Percentiles rank a stretch among this genome's conserved stretches.
Evolutionary conservation across 176 grass and related monocot genomes (phyloP).

Genomic region (Aechmea fasciata): DNA sequence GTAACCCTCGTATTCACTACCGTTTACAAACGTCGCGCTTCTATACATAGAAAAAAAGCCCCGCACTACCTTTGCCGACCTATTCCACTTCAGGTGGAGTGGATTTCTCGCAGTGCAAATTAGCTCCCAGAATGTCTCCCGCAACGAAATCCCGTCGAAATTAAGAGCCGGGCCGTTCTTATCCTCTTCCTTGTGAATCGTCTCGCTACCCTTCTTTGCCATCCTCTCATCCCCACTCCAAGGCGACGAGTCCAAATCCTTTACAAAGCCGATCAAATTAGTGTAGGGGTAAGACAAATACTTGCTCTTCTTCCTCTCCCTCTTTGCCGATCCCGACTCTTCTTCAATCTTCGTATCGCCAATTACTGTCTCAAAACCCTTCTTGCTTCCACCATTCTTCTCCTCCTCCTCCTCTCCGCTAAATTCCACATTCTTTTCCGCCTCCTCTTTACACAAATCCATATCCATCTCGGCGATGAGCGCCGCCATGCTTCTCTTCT

Average conservation of each 20-base stretch:
- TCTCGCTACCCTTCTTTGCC: slow-evolving; percentile 4
- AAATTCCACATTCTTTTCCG: not conserved
- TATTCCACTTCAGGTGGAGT: slow-evolving; percentile 9
- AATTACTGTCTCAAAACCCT: not conserved
- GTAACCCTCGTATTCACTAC: slow-evolving; percentile 1
- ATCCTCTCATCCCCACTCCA: slow-evolving; percentile 13
- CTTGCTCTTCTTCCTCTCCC: slow-evolving; percentile 27
- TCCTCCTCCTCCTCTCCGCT: slow-evolving; percentile 12
- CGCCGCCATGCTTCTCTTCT: slow-evolving; percentile 22
- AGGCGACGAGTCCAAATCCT: not conserved
- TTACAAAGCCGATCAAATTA: not conserved
- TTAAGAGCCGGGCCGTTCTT: not conserved
- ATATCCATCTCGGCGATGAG: slow-evolving; percentile 30
- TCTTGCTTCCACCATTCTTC: slow-evolving; percentile 7
- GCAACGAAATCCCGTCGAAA: slow-evolving; percentile 3
- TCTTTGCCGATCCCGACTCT: slow-evolving; percentile 8
- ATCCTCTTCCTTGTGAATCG: slow-evolving; percentile 18
- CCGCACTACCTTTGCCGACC: slow-evolving; percentile 4
- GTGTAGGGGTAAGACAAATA: slow-evolving; percentile 25
- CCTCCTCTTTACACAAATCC: slow-evolving; percentile 20
- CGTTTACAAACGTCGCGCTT: slow-evolving; percentile 14
- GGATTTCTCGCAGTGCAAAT: slow-evolving; percentile 20
- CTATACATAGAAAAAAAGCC: slow-evolving; percentile 20
- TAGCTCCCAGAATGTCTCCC: slow-evolving; percentile 17
- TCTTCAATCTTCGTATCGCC: slow-evolving; percentile 6